Percentiles rank a stretch among this genome's conserved stretches.
Evolutionary conservation across 1,284 basidiomycete genomes (phyloP).

Genomic region (Fomitopsis palustris): DNA sequence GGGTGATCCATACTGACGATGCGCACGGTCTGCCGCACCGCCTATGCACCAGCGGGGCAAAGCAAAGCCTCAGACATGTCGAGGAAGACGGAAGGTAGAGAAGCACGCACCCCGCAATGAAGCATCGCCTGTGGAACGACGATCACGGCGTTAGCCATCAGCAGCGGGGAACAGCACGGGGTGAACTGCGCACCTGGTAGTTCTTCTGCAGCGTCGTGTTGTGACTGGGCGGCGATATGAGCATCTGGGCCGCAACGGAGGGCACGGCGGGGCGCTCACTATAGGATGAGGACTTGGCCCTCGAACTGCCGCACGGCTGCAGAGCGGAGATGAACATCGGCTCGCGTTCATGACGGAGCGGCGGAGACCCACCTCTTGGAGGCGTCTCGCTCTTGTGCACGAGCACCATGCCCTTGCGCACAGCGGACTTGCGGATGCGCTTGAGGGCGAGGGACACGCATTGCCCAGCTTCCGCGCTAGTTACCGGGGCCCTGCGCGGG

Average conservation of each 20-base stretch:
- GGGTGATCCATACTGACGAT: constrained; percentile 89
- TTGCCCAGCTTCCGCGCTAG: constrained; percentile 89
- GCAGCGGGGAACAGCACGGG: constrained; percentile 10
- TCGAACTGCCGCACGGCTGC: constrained; percentile 77
- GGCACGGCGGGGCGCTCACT: constrained; percentile 42
- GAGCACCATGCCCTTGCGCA: constrained; percentile 95
- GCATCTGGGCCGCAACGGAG: background rate
- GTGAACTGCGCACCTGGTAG: constrained; percentile 62
- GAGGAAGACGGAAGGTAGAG: background rate
- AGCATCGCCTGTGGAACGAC: constrained; percentile 62
- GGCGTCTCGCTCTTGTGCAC: constrained; percentile 79
- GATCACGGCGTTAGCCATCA: constrained; percentile 8
- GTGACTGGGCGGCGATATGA: constrained; percentile 52
- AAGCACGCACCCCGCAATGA: constrained; percentile 68
- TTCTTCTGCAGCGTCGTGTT: constrained; percentile 89
- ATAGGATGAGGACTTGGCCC: constrained; percentile 82
- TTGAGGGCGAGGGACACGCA: constrained; percentile 94
- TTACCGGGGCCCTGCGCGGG: constrained; percentile 68
- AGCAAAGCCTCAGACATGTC: background rate
- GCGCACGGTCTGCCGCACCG: constrained; percentile 86
- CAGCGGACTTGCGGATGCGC: constrained; percentile 75
- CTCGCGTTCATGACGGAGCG: background rate
- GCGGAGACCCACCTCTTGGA: constrained; percentile 54
- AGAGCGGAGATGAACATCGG: constrained; percentile 2
- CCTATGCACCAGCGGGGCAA: constrained; percentile 35